Conservation (phyloP, 805 yeast species). For the Candida khao-thaluensis region DNA sequence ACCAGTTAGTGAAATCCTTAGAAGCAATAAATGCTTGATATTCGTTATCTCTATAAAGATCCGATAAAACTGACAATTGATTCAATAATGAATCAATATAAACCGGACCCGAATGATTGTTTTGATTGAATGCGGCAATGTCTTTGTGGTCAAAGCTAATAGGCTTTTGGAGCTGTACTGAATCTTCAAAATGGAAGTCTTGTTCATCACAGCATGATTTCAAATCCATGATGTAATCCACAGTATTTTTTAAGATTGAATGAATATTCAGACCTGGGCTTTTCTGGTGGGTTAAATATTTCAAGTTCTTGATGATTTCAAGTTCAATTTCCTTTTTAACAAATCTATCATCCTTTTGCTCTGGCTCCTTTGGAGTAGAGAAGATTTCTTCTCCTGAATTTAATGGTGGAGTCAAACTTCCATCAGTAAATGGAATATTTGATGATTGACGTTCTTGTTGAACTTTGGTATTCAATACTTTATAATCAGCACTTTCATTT, state of each 20-base stretch:
- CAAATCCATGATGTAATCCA: not conserved
- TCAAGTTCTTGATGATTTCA: slow-evolving; percentile 13
- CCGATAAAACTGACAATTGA: slow-evolving; percentile 7
- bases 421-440: slow-evolving; percentile 10
- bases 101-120: not conserved
- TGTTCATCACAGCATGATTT: not conserved
- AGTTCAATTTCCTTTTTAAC: slow-evolving; percentile 13
- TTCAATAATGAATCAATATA: slow-evolving; percentile 12
- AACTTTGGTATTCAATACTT: slow-evolving; percentile 12
- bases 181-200: slow-evolving; percentile 1
- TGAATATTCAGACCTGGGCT: not conserved
- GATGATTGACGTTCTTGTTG: slow-evolving; percentile 10
- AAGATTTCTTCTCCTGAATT: slow-evolving; percentile 2
- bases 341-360: slow-evolving; percentile 6
- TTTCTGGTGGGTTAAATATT: slow-evolving; percentile 1
- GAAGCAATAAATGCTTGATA: slow-evolving; percentile 9
- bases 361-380: not conserved
- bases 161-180: slow-evolving; percentile 1
- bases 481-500: slow-evolving; percentile 17
- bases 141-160: slow-evolving; percentile 1
- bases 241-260: not conserved
- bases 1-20: slow-evolving; percentile 17
- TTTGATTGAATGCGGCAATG: not conserved
- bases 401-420: slow-evolving; percentile 16
- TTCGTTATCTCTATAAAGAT: slow-evolving; percentile 6